Conservation (phyloP, 2,329 filamentous ascomycete genomes). For the Alternaria sp. region DNA sequence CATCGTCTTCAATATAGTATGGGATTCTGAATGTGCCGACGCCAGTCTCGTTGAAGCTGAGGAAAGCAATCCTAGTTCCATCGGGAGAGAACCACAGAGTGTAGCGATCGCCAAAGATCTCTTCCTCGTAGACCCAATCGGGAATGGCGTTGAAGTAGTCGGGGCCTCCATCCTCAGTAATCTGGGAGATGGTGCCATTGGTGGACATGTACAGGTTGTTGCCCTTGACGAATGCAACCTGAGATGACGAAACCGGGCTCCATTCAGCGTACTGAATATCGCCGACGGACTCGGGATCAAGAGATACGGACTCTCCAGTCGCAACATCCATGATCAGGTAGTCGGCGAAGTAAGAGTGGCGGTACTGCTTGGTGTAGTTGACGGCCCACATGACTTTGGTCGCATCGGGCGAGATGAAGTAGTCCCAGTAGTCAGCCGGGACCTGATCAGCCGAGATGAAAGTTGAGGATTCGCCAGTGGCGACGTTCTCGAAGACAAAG, state of each 20-base stretch:
- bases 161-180: slow-evolving; percentile 66
- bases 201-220: slow-evolving; percentile 69
- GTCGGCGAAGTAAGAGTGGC: slow-evolving; percentile 71
- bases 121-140: slow-evolving; percentile 70
- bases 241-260: slow-evolving; percentile 60
- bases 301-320: slow-evolving; percentile 60
- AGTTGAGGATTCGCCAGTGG: slow-evolving; percentile 61
- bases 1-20: slow-evolving; percentile 68
- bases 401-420: slow-evolving; percentile 67
- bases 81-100: slow-evolving; percentile 66
- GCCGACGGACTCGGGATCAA: slow-evolving; percentile 65
- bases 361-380: slow-evolving; percentile 72
- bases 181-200: slow-evolving; percentile 61
- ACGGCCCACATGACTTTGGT: slow-evolving; percentile 66
- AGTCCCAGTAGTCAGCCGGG: slow-evolving; percentile 62
- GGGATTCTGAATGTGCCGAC: slow-evolving; percentile 70
- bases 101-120: slow-evolving; percentile 60
- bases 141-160: slow-evolving; percentile 68
- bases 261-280: slow-evolving; percentile 73
- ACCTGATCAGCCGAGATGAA: slow-evolving; percentile 66
- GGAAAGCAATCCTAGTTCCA: slow-evolving; percentile 60
- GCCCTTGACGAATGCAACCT: slow-evolving; percentile 70
- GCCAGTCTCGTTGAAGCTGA: slow-evolving; percentile 69
- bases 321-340: slow-evolving; percentile 69
- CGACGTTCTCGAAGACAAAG: slow-evolving; percentile 67